Evolutionary conservation across 768 basidiomycete genomes (phyloP).

Genomic region (Tricholomella constricta): DNA sequence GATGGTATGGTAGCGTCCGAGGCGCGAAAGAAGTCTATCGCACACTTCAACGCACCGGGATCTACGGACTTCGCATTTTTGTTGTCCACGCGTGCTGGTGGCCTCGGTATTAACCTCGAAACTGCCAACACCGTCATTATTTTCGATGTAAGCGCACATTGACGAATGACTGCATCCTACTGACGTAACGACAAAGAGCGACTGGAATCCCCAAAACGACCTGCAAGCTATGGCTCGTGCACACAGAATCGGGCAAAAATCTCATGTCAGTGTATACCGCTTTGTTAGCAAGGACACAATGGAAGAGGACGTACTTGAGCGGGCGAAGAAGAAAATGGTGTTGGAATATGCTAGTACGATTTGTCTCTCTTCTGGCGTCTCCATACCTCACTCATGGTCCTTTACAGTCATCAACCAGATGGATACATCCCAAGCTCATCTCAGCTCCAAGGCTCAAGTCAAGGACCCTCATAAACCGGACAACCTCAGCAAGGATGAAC

Average conservation of each 20-base stretch:
- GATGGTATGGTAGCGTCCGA: slow-evolving; percentile 97
- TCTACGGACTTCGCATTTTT: slow-evolving; percentile 97
- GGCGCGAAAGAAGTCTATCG: slow-evolving; percentile 90
- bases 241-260: slow-evolving; percentile 98
- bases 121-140: slow-evolving; percentile 99
- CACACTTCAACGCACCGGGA: slow-evolving; percentile 92
- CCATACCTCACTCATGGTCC: slow-evolving; percentile 11
- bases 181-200: slow-evolving; percentile 60
- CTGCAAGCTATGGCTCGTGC: slow-evolving; percentile 99
- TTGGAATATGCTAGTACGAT: slow-evolving; percentile 97
- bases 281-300: slow-evolving; percentile 99
- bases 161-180: slow-evolving; percentile 10
- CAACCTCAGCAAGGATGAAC: slow-evolving; percentile 92
- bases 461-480: slow-evolving; percentile 78
- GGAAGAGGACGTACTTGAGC: slow-evolving; percentile 97
- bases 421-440: slow-evolving; percentile 97
- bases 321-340: slow-evolving; percentile 99
- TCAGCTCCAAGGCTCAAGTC: slow-evolving; percentile 74
- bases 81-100: slow-evolving; percentile 94
- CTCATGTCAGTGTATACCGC: slow-evolving; percentile 97
- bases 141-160: slow-evolving; percentile 75
- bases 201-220: slow-evolving; percentile 99
- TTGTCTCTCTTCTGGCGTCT: neutral
- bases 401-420: slow-evolving; percentile 95
- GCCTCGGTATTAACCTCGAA: slow-evolving; percentile 97